These are phyloP conservation scores for Heimioporus retisporus DNA, from an alignment of 1,284 basidiomycete genomes.

Conservation along the genomic window DNA sequence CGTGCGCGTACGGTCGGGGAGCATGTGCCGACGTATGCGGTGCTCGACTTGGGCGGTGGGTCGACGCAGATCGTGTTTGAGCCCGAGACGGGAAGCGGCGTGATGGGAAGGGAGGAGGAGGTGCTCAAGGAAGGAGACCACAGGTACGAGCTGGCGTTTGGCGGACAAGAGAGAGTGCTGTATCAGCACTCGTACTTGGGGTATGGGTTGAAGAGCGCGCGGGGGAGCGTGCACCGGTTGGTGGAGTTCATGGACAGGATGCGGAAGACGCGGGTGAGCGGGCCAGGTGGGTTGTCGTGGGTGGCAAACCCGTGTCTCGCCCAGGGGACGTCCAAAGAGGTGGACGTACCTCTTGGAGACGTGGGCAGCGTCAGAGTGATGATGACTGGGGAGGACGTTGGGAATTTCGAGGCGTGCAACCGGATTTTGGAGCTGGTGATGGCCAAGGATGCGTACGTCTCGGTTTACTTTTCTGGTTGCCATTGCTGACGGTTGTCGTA, in stretches of 20 bases:
- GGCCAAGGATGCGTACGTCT: slow-evolving; percentile 93
- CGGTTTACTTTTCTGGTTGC: slow-evolving; percentile 3
- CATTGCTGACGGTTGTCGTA: slow-evolving; percentile 40
- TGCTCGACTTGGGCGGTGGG: slow-evolving; percentile 96
- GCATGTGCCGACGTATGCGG: slow-evolving; percentile 81
- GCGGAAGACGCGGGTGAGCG: slow-evolving; percentile 35
- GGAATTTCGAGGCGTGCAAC: slow-evolving; percentile 90
- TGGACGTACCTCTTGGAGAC: slow-evolving; percentile 76
- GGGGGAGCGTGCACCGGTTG: slow-evolving; percentile 88
- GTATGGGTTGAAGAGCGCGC: slow-evolving; percentile 95
- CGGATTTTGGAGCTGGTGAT: slow-evolving; percentile 91
- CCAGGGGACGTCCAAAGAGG: slow-evolving; percentile 68
- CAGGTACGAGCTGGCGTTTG: slow-evolving; percentile 90
- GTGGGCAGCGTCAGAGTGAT: slow-evolving; percentile 71
- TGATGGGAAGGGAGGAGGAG: slow-evolving; percentile 29
- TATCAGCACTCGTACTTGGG: slow-evolving; percentile 98
- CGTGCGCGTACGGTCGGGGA: slow-evolving; percentile 1
- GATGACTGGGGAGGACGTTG: slow-evolving; percentile 85
- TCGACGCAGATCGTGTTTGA: slow-evolving; percentile 99
- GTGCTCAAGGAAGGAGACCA: slow-evolving; percentile 90
- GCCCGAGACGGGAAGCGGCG: slow-evolving; percentile 68
- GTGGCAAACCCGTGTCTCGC: slow-evolving; percentile 86
- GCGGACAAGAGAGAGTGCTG: slow-evolving; percentile 75
- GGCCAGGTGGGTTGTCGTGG: slow-evolving; percentile 25
- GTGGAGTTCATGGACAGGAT: slow-evolving; percentile 87